Evolutionary conservation across 2,329 filamentous ascomycete genomes (phyloP).

Genomic region (Tolypocladium tundrense): DNA sequence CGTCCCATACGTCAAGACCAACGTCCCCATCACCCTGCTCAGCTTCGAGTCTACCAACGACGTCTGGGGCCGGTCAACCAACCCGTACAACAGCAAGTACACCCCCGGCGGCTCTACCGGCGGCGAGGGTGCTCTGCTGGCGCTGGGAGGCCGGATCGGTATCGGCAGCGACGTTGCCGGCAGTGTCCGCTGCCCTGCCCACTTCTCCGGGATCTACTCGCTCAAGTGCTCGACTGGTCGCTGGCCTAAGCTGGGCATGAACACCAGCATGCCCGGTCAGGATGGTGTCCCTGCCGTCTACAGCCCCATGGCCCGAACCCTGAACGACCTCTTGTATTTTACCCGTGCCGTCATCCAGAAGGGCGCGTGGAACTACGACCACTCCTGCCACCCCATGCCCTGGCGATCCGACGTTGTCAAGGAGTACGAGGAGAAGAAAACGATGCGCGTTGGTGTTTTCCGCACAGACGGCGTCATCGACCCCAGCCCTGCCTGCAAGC

Average conservation of each 20-base stretch:
- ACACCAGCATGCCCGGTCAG: conserved; percentile 85
- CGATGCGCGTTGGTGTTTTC: conserved; percentile 65
- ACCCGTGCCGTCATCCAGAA: conserved; percentile 67
- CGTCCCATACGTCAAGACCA: conserved; percentile 88
- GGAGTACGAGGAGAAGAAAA: conserved; percentile 50
- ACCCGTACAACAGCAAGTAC: conserved; percentile 76
- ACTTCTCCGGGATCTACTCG: conserved; percentile 83
- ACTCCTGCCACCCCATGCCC: conserved; percentile 71
- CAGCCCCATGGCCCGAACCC: conserved; percentile 81
- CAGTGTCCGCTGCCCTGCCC: conserved; percentile 75
- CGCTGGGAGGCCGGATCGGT: conserved; percentile 74
- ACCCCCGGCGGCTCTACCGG: conserved; percentile 85
- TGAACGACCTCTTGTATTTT: conserved; percentile 78
- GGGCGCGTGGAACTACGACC: conserved; percentile 83
- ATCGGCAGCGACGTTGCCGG: conserved; percentile 88
- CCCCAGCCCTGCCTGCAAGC: conserved; percentile 71
- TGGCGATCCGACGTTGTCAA: conserved; percentile 58
- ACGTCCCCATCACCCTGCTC: conserved; percentile 74
- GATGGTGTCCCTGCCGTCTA: conserved; percentile 85
- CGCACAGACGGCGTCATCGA: conserved; percentile 74
- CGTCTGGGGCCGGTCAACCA: conserved; percentile 73
- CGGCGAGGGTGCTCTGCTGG: conserved; percentile 73
- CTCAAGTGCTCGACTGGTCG: conserved; percentile 79
- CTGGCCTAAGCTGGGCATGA: conserved; percentile 78
- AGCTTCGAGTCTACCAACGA: conserved; percentile 73